A percentile compares a stretch with the other conserved stretches of the same genome.
These are phyloP conservation scores for Meripilus lineatus DNA, from an alignment of 1,284 basidiomycete genomes.

Conservation along the genomic window DNA sequence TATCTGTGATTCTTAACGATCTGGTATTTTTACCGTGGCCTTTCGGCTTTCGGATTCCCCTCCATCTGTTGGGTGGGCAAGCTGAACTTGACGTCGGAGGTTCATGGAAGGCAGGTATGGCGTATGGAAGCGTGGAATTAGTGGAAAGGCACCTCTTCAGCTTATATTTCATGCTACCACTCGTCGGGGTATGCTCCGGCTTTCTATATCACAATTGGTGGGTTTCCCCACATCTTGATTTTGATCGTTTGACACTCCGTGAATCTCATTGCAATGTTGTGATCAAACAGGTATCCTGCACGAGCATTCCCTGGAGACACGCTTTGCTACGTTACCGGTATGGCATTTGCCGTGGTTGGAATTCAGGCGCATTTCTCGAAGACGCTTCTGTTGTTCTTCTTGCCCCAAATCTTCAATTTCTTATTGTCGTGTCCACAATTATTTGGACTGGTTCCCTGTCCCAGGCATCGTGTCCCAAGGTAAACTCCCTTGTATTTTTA, in stretches of 20 bases:
- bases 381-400: conserved; percentile 93
- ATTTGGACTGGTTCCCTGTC: conserved; percentile 91
- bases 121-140: conserved; percentile 81
- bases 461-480: conserved; percentile 90
- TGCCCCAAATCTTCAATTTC: conserved; percentile 99
- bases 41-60: conserved; percentile 61
- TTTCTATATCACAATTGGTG: conserved; percentile 95
- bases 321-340: conserved; percentile 95
- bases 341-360: conserved; percentile 95
- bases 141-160: conserved; percentile 93
- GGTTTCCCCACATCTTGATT: too few species aligned
- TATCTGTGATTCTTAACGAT: conserved; percentile 91
- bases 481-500: conserved; percentile 35
- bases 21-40: conserved; percentile 88
- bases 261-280: not conserved
- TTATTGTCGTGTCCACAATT: conserved; percentile 92
- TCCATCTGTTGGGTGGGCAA: conserved; percentile 63
- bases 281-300: conserved; percentile 80
- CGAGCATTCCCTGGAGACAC: conserved; percentile 96
- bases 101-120: conserved; percentile 77
- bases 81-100: conserved; percentile 69
- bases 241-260: conserved; percentile 1
- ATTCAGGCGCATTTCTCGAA: conserved; percentile 98
- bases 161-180: conserved; percentile 93
- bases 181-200: conserved; percentile 85